Base-by-base conservation (phyloP, 2,329 filamentous ascomycete genomes). In the Ceratocystis lukuohia region DNA sequence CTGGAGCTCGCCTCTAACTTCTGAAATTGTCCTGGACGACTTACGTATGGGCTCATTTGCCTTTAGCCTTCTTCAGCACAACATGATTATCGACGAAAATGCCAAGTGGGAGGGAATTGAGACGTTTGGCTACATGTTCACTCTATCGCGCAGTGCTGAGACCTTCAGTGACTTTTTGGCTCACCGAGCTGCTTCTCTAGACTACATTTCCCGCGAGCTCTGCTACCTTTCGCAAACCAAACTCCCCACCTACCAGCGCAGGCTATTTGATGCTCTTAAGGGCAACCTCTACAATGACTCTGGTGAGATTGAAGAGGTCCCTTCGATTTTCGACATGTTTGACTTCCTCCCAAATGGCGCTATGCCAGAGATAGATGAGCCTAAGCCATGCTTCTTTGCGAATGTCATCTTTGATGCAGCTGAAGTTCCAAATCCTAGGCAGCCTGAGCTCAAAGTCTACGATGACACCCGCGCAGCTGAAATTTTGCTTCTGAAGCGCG, bases 271-370 rank as follows among this genome's bases (percentile, higher is more conserved):
- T 68, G 84, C 90, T 0, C 78, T 97, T n/a, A 84, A 92, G 56
- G 94, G 94, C 4, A 85, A 88, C 53, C 84, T 90, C 6, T 80
- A 83, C 10, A 78, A 85, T 20, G 82, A 87, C 15, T 84, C 84
- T 67, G 86, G 87, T 61, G 83, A 89, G 65, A 78, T 84, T 4
- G 78, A 88, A 46, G 77, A 80, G 33, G 88, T 91, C 67, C 82
- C 87, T 0, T 91, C 88, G 2, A 82, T 97, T 5, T 96, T 97
- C 72, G 91, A 96, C 70, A 81, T 97, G 25, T 94, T 96, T 71
- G 94, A 99, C 75, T 97, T 97, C 72, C 82, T 94, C 68, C 75
- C 81, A 1, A 73, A 79, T 22, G 80, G 80, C 59, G 78, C 75
- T 17, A 72, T 78, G n/a, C 84, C 82, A 77, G 74, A 77, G 28